These are phyloP conservation scores for Ceratobasidium sp. DNA, from an alignment of 1,284 basidiomycete species.

Conservation along the genomic window DNA sequence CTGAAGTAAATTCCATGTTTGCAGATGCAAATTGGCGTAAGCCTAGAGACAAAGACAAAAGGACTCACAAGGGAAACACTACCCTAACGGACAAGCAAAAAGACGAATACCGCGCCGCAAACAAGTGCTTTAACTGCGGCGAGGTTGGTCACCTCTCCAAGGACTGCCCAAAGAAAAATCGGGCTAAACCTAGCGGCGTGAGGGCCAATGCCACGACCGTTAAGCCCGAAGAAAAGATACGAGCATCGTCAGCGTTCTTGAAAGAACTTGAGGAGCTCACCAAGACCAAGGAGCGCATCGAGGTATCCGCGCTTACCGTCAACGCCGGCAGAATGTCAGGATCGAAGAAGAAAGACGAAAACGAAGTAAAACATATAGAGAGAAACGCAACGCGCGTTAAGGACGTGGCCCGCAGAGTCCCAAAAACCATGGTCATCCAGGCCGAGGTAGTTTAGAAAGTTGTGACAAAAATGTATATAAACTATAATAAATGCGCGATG, in stretches of 20 bases:
- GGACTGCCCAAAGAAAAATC: slow-evolving; percentile 42
- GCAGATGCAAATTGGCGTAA: slow-evolving; percentile 49
- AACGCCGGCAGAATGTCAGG: not conserved
- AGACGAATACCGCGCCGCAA: slow-evolving; percentile 34
- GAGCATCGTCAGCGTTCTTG: not conserved
- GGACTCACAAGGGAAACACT: too few relatives aligned
- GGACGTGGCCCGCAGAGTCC: slow-evolving; percentile 52
- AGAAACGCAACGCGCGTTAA: not conserved
- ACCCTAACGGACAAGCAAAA: not conserved
- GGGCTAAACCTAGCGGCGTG: not conserved
- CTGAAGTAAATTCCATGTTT: too few relatives aligned
- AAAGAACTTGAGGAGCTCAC: not conserved
- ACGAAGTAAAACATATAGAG: slow-evolving; percentile 53
- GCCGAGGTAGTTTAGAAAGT: too few relatives aligned
- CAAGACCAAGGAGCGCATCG: not conserved
- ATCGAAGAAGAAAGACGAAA: too few relatives aligned
- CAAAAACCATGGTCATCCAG: slow-evolving; percentile 56
- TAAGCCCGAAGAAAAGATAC: not conserved
- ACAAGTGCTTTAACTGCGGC: slow-evolving; percentile 43
- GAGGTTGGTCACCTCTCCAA: slow-evolving; percentile 28
- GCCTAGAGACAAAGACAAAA: too few relatives aligned
- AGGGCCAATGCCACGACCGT: not conserved
- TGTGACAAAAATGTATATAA: too few relatives aligned
- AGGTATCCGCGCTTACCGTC: not conserved
- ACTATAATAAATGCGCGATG: too few relatives aligned